Evolutionary conservation across 345 rosid species (phyloP), one percentile per base, ranked within the genome.

Genomic region (Citrus trifoliata): DNA sequence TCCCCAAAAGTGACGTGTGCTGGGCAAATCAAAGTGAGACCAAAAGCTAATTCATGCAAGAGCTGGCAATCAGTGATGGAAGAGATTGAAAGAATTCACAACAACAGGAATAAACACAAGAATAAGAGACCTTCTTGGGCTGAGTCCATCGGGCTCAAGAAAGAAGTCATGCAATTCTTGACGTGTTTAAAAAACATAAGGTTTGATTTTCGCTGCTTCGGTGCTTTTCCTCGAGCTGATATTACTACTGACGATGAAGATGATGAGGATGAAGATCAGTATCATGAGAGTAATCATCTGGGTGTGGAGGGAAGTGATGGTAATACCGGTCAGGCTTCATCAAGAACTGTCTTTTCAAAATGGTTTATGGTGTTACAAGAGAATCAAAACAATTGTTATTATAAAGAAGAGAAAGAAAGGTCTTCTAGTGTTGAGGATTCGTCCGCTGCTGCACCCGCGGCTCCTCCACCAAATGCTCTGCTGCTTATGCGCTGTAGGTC

Each of bases 1-100:
- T 95, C 99, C 9, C 98, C 99, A 1, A 89, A 92, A 79, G 97
- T 95, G 32, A 95, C 95, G 1, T 95, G 99, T 51, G 94, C 93
- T 5, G 99, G 99, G 38, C 95, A 95, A 91, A 92, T 95, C 89
- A 95, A 91, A 86, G 93, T 93, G n/a, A 81, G 90, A 76, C 90
- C 89, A 22, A 89, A 89, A 72, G 80, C 85, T 8, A 78, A 84
- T 38, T 53, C 92, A 42, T 84, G 93, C 80, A 93, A 88, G 90
- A 93, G 84, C 72, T 93, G 92, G 97, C 93, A 91, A 83, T 87
- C 93, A 0, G 89, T 93, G 1, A 92, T 93, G 98, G 94, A 85
- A 66, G 93, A 90, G 85, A 88, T 90, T 2, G 93, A 90, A 79
- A 82, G 85, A 79, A 84, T 88, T 76, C 98, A 90, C 79, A 85